A percentile compares a stretch with the other conserved stretches of the same genome.
phyloP scores from a whole-genome alignment of 2,329 filamentous ascomycete genomes.

The Pestalotiopsis sp. region DNA sequence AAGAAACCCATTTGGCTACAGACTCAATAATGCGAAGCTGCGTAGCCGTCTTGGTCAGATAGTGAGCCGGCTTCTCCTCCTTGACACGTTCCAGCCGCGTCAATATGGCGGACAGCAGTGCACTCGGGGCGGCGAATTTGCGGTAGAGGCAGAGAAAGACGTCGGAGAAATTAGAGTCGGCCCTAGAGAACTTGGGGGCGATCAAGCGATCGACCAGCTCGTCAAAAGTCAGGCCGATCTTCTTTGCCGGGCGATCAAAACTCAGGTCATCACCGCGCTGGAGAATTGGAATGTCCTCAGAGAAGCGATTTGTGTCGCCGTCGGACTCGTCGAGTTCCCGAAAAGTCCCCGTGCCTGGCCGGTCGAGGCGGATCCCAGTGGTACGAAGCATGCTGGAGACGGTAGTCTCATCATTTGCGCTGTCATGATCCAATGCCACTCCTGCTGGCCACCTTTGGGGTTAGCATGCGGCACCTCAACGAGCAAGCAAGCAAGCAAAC shows the following conservation, averaged over 20 bases:
- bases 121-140: constrained; percentile 83
- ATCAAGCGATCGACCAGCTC: constrained; percentile 88
- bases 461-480: constrained; percentile 51
- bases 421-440: constrained; percentile 33
- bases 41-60: constrained; percentile 76
- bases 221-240: constrained; percentile 60
- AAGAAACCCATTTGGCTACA: constrained; percentile 84
- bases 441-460: constrained; percentile 31
- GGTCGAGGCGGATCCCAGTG: constrained; percentile 56
- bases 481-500: constrained; percentile 17
- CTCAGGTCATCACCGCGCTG: constrained; percentile 68
- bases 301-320: constrained; percentile 65
- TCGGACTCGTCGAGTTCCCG: constrained; percentile 73
- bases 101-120: constrained; percentile 78
- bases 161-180: constrained; percentile 85
- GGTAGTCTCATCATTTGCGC: constrained; percentile 47
- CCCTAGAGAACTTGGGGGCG: constrained; percentile 77
- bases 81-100: constrained; percentile 73
- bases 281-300: constrained; percentile 68
- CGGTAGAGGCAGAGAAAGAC: constrained; percentile 93
- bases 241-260: constrained; percentile 54
- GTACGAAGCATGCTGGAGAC: constrained; percentile 53
- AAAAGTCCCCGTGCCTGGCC: constrained; percentile 53
- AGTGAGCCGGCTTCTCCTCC: constrained; percentile 66
- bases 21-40: constrained; percentile 85